Conservation (phyloP, 345 rosid genomes). For the Pseudoturritis turrita region DNA sequence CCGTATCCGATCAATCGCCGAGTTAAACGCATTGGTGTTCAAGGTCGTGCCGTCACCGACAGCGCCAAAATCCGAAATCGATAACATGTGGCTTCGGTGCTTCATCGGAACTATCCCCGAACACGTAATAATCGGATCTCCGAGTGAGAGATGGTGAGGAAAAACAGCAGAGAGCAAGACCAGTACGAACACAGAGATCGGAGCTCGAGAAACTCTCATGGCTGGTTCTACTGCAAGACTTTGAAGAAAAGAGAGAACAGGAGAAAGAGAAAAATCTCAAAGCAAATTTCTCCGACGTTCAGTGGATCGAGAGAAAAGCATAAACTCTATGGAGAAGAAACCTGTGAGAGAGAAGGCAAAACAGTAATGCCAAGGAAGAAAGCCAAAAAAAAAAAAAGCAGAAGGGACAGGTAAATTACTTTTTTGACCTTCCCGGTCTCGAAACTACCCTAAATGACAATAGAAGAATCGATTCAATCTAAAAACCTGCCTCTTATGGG, state of each 20-base stretch:
- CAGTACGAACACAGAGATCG: conserved; percentile 18
- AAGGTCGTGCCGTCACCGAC: conserved; percentile 78
- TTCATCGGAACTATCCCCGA: conserved; percentile 70
- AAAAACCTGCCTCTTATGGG: too few species aligned
- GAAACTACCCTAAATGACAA: too few species aligned
- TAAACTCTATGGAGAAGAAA: background rate
- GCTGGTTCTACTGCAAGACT: background rate
- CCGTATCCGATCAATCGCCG: conserved; percentile 63
- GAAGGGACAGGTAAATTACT: background rate
- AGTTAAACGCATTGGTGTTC: conserved; percentile 70
- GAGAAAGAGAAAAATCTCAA: background rate
- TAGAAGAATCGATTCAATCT: too few species aligned
- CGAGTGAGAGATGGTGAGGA: conserved; percentile 28
- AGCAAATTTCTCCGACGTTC: background rate
- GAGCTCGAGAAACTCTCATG: conserved; percentile 6
- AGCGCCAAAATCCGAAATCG: conserved; percentile 73
- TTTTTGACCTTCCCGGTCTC: background rate
- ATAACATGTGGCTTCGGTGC: conserved; percentile 47
- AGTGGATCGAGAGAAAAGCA: background rate
- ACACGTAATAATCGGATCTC: conserved; percentile 52
- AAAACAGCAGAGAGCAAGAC: conserved; percentile 13
- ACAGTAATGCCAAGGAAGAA: background rate
- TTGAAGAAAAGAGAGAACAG: background rate
- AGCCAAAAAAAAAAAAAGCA: background rate
- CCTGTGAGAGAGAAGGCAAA: background rate